phyloP scores from a whole-genome alignment of 192 early-diverging fungal genomes.

The Geranomyces variabilis region DNA sequence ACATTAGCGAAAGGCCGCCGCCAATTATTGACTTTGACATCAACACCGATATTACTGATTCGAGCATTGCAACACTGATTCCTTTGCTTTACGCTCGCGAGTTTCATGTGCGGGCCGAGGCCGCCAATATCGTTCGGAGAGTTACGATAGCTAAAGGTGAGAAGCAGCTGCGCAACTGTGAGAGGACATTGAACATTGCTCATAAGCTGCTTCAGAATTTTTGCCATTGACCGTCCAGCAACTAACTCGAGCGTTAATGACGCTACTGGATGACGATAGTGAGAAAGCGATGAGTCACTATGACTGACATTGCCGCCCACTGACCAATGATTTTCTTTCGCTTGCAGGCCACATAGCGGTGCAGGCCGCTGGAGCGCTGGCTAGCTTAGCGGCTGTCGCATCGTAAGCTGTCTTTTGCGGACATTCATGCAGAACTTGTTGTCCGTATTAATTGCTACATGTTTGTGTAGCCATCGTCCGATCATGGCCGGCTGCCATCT shows the following conservation, averaged over 20 bases:
- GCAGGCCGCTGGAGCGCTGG: slow-evolving; percentile 24
- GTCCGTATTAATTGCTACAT: neutral
- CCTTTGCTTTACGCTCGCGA: slow-evolving; percentile 11
- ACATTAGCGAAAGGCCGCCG: neutral
- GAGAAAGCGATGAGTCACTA: neutral
- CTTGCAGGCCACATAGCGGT: slow-evolving; percentile 24
- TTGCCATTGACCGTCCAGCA: neutral
- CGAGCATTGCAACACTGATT: neutral
- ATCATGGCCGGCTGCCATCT: slow-evolving; percentile 12
- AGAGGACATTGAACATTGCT: neutral
- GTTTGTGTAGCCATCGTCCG: slow-evolving; percentile 21
- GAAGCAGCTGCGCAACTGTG: neutral
- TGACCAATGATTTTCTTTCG: slow-evolving; percentile 8
- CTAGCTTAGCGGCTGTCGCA: slow-evolving; percentile 9
- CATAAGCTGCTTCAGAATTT: neutral
- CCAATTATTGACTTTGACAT: slow-evolving; percentile 7
- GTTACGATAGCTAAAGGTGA: neutral
- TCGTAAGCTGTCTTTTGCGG: slow-evolving; percentile 1
- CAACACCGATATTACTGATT: neutral
- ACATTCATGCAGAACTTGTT: neutral
- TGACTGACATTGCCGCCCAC: no score
- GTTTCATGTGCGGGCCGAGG: slow-evolving; percentile 33
- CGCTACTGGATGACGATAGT: slow-evolving; percentile 27
- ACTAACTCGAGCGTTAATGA: slow-evolving; percentile 14
- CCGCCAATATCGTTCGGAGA: slow-evolving; percentile 14